A percentile compares a stretch with the other conserved stretches of the same genome.
phyloP scores from a whole-genome alignment of 2,329 filamentous ascomycete genomes.

The Alternaria arbusti region DNA sequence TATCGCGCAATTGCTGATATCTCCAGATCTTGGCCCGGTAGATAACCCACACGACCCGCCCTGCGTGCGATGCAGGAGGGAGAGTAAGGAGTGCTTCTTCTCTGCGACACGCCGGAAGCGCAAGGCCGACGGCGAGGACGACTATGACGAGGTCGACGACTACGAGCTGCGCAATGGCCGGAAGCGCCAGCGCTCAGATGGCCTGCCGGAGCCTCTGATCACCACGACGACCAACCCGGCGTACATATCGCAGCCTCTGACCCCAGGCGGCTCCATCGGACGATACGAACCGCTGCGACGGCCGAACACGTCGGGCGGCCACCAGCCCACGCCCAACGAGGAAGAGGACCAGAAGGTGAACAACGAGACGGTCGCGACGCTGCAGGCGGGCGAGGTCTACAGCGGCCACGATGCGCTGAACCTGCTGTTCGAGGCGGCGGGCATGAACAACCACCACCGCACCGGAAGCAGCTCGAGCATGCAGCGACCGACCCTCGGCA shows the following conservation, averaged over 20 bases:
- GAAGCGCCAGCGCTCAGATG: constrained; percentile 65
- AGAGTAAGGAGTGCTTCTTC: constrained; percentile 97
- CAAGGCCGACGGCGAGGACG: constrained; percentile 65
- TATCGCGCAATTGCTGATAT: constrained; percentile 3
- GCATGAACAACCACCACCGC: constrained; percentile 55
- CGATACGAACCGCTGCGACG: constrained; percentile 70
- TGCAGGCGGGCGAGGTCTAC: constrained; percentile 74
- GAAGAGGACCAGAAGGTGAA: constrained; percentile 65
- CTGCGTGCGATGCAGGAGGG: constrained; percentile 89
- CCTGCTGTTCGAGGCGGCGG: constrained; percentile 84
- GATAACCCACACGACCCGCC: constrained; percentile 94
- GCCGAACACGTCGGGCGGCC: constrained; percentile 53
- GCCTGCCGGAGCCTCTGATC: constrained; percentile 46
- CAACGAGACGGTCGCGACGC: constrained; percentile 65
- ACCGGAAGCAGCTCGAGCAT: constrained; percentile 54
- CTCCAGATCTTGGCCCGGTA: constrained; percentile 59
- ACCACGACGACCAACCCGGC: constrained; percentile 24
- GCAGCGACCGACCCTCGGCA: constrained; percentile 43
- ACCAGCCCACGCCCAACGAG: constrained; percentile 38
- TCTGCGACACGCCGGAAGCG: constrained; percentile 92
- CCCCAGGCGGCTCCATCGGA: constrained; percentile 70
- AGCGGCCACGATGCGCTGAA: constrained; percentile 93
- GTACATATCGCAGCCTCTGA: constrained; percentile 61
- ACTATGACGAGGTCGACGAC: constrained; percentile 58
- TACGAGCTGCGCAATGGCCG: constrained; percentile 76